Conservation (phyloP, 2,329 filamentous ascomycete genomes). For the Nigrospora sphaerica region DNA sequence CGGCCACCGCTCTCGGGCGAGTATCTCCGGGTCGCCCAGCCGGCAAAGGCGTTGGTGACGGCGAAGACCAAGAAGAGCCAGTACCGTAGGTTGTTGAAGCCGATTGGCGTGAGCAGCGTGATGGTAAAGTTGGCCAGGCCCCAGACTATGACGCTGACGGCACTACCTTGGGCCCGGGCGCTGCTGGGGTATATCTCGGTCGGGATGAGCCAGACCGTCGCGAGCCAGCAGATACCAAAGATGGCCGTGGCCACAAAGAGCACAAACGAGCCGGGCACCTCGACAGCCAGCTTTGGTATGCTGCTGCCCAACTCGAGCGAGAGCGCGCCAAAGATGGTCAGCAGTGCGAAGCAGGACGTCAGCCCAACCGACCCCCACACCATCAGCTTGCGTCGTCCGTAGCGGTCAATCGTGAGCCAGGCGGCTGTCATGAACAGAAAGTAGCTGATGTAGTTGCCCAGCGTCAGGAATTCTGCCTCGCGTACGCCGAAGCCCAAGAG, state of each 20-base stretch:
- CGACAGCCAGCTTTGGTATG: conserved; percentile 32
- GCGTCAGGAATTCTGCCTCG: conserved; percentile 47
- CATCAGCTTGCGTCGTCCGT: conserved; percentile 46
- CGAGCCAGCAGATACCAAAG: conserved; percentile 54
- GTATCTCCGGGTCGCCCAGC: conserved; percentile 42
- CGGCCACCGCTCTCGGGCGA: conserved; percentile 49
- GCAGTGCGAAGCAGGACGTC: conserved; percentile 39
- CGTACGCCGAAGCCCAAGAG: conserved; percentile 47
- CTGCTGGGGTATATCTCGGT: conserved; percentile 51
- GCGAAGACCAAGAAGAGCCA: conserved; percentile 51
- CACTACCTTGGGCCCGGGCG: conserved; percentile 46
- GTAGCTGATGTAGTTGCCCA: conserved; percentile 55
- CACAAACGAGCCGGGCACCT: conserved; percentile 41
- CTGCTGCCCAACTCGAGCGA: conserved; percentile 27
- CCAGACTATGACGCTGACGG: conserved; percentile 48
- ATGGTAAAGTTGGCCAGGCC: conserved; percentile 51
- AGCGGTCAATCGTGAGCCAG: conserved; percentile 50
- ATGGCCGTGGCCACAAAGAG: conserved; percentile 52
- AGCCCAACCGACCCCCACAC: conserved; percentile 43
- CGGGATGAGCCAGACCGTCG: conserved; percentile 52
- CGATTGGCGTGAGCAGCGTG: conserved; percentile 48
- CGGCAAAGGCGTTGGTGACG: conserved; percentile 45
- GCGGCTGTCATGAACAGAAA: conserved; percentile 54
- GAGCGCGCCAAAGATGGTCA: conserved; percentile 43
- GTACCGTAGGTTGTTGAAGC: conserved; percentile 53